phyloP scores from a whole-genome alignment of 2,329 filamentous ascomycete species.

The Diaporthe vaccinii region DNA sequence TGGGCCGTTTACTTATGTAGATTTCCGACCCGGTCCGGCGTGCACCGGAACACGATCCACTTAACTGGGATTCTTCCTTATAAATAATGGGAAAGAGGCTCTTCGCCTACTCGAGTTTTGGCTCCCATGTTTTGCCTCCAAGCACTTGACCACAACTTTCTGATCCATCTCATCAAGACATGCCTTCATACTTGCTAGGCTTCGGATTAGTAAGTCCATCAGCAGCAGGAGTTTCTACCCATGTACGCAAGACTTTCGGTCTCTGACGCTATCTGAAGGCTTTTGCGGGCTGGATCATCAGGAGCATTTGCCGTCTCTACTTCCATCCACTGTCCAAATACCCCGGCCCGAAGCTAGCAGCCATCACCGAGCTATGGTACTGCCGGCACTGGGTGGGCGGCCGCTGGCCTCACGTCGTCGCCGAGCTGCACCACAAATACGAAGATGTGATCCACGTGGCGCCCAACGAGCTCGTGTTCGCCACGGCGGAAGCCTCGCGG shows the following conservation, averaged over 20 bases:
- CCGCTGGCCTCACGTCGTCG: neutral
- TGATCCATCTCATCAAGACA: too few species aligned
- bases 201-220: too few species aligned
- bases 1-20: too few species aligned
- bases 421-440: neutral
- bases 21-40: too few species aligned
- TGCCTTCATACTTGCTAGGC: too few species aligned
- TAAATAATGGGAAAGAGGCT: too few species aligned
- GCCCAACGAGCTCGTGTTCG: neutral
- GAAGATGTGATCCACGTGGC: neutral
- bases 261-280: neutral
- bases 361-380: neutral
- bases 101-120: too few species aligned
- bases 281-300: neutral
- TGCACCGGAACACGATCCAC: too few species aligned
- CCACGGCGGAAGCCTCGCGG: neutral
- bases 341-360: neutral
- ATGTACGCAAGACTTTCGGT: neutral
- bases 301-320: neutral
- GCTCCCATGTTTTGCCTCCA: too few species aligned
- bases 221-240: accelerated
- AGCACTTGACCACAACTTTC: too few species aligned
- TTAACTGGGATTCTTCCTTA: too few species aligned
- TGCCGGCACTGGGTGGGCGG: neutral
- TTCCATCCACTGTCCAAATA: neutral